These are phyloP conservation scores for Penicillium diatomitis DNA, from an alignment of 495 filamentous ascomycete genomes.

Conservation along the genomic window DNA sequence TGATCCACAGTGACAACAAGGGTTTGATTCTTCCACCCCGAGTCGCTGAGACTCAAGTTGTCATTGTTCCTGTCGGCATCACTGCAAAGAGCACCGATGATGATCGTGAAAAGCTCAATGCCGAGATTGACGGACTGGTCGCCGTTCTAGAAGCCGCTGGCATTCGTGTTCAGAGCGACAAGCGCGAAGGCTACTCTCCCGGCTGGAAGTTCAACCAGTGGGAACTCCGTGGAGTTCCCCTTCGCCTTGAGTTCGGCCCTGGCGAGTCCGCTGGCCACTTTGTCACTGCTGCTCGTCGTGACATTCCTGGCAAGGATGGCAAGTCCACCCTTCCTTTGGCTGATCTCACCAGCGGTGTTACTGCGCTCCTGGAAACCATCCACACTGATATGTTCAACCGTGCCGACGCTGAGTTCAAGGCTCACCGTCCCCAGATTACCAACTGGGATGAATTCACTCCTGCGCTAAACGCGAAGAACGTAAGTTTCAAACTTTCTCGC, in stretches of 20 bases:
- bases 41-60: constrained; percentile 75
- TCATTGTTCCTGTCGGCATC: constrained; percentile 90
- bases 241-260: constrained; percentile 91
- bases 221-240: constrained; percentile 88
- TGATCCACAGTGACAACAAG: constrained; percentile 92
- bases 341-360: constrained; percentile 59
- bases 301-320: constrained; percentile 58
- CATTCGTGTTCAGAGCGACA: constrained; percentile 64
- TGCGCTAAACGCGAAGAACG: constrained; percentile 80
- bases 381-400: constrained; percentile 77
- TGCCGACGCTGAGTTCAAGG: constrained; percentile 64
- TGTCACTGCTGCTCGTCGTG: constrained; percentile 76
- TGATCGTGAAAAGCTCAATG: constrained; percentile 60
- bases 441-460: constrained; percentile 88
- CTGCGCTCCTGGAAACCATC: constrained; percentile 78
- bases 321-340: constrained; percentile 64
- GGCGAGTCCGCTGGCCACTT: constrained; percentile 80
- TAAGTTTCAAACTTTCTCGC: constrained; percentile 19
- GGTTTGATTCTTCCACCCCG: constrained; percentile 86
- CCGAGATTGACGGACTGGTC: constrained; percentile 59
- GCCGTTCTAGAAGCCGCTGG: constrained; percentile 53
- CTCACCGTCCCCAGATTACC: constrained; percentile 70
- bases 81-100: constrained; percentile 76
- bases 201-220: constrained; percentile 98
- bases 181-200: constrained; percentile 78